Percentiles rank a stretch among this genome's conserved stretches.
phyloP scores from a whole-genome alignment of 2,329 filamentous ascomycete species.

The Colletotrichum brevisporum region DNA sequence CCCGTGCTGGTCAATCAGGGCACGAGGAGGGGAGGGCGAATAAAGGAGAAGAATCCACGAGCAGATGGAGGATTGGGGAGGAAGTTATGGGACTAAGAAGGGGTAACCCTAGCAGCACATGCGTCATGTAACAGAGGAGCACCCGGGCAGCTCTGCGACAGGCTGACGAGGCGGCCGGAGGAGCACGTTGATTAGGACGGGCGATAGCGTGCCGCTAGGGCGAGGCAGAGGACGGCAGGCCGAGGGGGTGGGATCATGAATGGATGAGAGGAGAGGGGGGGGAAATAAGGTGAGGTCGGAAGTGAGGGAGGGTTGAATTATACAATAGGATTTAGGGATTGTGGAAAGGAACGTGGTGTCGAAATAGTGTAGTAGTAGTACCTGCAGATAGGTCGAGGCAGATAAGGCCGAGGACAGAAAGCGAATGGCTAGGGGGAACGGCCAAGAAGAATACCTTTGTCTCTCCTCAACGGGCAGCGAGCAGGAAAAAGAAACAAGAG shows the following conservation, averaged over 20 bases:
- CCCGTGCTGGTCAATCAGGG: constrained; percentile 23
- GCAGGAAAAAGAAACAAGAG: constrained; percentile 17
- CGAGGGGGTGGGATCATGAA: constrained; percentile 8
- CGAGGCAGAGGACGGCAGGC: background rate
- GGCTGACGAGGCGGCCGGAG: constrained; percentile 35
- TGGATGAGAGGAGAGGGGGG: background rate
- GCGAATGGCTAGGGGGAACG: constrained; percentile 1
- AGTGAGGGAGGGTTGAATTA: constrained; percentile 23
- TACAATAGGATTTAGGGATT: constrained; percentile 25
- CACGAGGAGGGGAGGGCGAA: constrained; percentile 20
- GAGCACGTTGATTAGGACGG: constrained; percentile 36
- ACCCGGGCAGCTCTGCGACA: constrained; percentile 41
- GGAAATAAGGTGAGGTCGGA: background rate
- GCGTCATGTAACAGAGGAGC: constrained; percentile 43
- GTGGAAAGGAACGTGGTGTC: constrained; percentile 24
- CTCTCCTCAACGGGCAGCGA: constrained; percentile 23
- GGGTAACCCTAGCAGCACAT: constrained; percentile 40
- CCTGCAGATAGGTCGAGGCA: constrained; percentile 10
- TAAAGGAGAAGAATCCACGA: constrained; percentile 30
- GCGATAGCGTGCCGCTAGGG: constrained; percentile 31
- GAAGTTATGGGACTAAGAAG: constrained; percentile 37
- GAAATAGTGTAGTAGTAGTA: constrained; percentile 21
- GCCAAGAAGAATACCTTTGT: constrained; percentile 13
- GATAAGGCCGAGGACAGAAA: constrained; percentile 3
- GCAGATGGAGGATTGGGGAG: constrained; percentile 35